Evolutionary conservation across 306 rosid species (phyloP).

Genomic region (Vicia faba): DNA sequence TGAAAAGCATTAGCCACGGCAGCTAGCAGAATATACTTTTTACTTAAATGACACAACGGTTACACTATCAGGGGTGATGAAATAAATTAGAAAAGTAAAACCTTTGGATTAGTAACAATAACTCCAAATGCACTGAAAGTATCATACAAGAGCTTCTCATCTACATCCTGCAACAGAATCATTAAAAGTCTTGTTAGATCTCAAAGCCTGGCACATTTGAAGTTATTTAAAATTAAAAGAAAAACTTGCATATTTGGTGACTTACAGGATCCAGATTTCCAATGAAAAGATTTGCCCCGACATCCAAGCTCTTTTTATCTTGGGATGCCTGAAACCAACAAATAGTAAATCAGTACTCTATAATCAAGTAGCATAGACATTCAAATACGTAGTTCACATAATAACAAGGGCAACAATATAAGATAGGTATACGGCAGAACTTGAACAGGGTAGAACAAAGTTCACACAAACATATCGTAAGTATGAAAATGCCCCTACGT

Average conservation of each 20-base stretch:
- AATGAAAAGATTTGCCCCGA: slow-evolving; percentile 94
- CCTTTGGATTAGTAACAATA: slow-evolving; percentile 98
- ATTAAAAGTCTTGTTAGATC: slow-evolving; percentile 24
- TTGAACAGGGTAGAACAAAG: slow-evolving; percentile 8
- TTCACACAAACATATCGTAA: slow-evolving; percentile 9
- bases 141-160: slow-evolving; percentile 93
- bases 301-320: slow-evolving; percentile 97
- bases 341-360: slow-evolving; percentile 10
- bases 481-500: neutral
- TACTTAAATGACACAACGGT: slow-evolving; percentile 12
- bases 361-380: slow-evolving; percentile 19
- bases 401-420: neutral
- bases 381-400: slow-evolving; percentile 12
- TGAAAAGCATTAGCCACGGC: slow-evolving; percentile 22
- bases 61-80: neutral
- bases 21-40: slow-evolving; percentile 11
- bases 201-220: slow-evolving; percentile 2
- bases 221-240: neutral
- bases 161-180: slow-evolving; percentile 77
- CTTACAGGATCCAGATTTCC: slow-evolving; percentile 97
- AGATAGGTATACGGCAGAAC: slow-evolving; percentile 11
- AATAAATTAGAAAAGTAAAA: slow-evolving; percentile 35
- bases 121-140: slow-evolving; percentile 99
- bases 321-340: slow-evolving; percentile 78
- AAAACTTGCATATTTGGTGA: slow-evolving; percentile 27